Evolutionary conservation across 192 early-diverging fungal genomes (phyloP).

Genomic region (Linnemannia elongata): DNA sequence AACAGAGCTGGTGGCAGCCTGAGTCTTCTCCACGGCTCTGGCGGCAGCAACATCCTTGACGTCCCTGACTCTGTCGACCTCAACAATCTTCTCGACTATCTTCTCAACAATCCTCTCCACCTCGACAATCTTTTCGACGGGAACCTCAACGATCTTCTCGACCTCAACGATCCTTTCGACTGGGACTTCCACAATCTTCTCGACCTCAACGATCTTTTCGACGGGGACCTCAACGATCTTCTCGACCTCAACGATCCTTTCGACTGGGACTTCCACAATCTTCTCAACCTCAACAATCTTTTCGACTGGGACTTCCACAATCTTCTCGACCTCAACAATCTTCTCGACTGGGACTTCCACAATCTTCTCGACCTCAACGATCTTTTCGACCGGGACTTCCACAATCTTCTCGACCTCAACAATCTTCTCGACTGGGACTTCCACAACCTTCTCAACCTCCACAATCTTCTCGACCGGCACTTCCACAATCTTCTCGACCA

Average conservation of each 20-base stretch:
- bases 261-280: not conserved
- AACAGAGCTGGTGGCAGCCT: conserved; percentile 9
- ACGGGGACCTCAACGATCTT: not conserved
- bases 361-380: not conserved
- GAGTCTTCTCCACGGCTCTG: not conserved
- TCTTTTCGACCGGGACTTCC: not conserved
- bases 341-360: not conserved
- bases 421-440: not conserved
- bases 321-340: not conserved
- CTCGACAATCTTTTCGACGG: not conserved
- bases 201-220: not conserved
- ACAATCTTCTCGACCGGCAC: not conserved
- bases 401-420: not conserved
- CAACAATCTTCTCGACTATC: not conserved
- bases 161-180: not conserved
- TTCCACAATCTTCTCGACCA: not conserved
- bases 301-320: not conserved
- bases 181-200: not conserved
- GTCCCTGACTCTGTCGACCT: not conserved
- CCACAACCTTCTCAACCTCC: not conserved
- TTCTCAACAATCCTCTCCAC: conserved; percentile 6
- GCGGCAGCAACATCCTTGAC: not conserved
- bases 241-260: not conserved
- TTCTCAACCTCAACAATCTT: not conserved
- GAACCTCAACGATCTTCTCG: not conserved